Conservation (phyloP, 352 stramenopile genomes). For the Phytophthora niederhauseri region DNA sequence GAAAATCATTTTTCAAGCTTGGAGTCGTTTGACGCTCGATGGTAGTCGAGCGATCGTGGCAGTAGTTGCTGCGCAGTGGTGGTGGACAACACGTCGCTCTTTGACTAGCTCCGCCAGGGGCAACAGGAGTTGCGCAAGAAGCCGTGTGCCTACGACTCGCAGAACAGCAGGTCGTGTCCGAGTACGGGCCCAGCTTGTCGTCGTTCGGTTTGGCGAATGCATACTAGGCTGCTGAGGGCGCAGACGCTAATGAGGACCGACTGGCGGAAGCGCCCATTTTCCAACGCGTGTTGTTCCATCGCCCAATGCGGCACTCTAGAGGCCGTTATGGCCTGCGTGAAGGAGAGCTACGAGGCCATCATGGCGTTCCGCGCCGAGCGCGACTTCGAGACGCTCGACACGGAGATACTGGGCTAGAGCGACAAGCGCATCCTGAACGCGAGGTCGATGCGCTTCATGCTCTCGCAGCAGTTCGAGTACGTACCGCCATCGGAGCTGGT, state of each 20-base stretch:
- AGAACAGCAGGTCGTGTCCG: constrained; percentile 58
- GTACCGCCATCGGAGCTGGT: constrained; percentile 56
- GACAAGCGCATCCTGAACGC: constrained; percentile 49
- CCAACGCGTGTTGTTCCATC: constrained; percentile 52
- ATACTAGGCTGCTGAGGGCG: neutral
- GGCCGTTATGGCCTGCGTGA: constrained; percentile 53
- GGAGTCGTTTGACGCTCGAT: neutral
- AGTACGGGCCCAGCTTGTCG: constrained; percentile 32
- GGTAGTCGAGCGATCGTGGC: neutral
- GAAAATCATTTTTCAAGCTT: no score
- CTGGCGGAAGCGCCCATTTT: constrained; percentile 46
- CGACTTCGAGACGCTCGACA: constrained; percentile 51
- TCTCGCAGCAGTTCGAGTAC: constrained; percentile 59
- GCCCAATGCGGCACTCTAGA: constrained; percentile 42
- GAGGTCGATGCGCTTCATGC: constrained; percentile 59
- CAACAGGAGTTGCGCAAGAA: constrained; percentile 43
- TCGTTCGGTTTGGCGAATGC: neutral
- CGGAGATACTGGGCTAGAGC: constrained; percentile 59
- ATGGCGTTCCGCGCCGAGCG: constrained; percentile 53
- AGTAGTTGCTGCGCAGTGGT: neutral
- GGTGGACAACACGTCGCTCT: constrained; percentile 46
- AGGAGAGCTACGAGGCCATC: constrained; percentile 66
- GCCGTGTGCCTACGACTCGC: constrained; percentile 49
- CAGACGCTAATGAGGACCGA: constrained; percentile 13
- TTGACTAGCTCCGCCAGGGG: constrained; percentile 53